phyloP scores from a whole-genome alignment of 768 basidiomycete species.

The Exsudoporus frostii region DNA sequence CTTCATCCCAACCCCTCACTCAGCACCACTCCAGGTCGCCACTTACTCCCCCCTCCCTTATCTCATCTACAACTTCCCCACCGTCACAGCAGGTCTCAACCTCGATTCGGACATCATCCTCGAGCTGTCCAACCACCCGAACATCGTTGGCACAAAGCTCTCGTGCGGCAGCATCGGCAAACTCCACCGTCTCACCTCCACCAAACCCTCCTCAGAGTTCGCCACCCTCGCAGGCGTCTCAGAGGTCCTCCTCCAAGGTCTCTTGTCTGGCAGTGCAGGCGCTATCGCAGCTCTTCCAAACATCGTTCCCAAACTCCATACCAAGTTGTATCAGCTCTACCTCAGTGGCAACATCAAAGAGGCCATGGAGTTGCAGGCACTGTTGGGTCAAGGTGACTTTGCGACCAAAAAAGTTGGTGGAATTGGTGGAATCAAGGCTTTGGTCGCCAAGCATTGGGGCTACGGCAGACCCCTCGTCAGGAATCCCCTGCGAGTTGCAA shows the following conservation, averaged over 20 bases:
- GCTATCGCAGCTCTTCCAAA: slow-evolving; percentile 65
- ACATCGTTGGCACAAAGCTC: slow-evolving; percentile 82
- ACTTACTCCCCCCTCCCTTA: slow-evolving; percentile 64
- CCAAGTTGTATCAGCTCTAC: slow-evolving; percentile 45
- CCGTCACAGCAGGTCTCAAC: slow-evolving; percentile 77
- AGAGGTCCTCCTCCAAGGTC: slow-evolving; percentile 63
- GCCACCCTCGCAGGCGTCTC: slow-evolving; percentile 75
- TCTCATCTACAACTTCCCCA: slow-evolving; percentile 86
- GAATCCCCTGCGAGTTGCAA: slow-evolving; percentile 45
- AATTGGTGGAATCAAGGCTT: slow-evolving; percentile 63
- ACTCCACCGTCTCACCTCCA: slow-evolving; percentile 67
- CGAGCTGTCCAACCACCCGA: slow-evolving; percentile 69
- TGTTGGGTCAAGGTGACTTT: slow-evolving; percentile 67
- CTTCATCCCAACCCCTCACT: background rate
- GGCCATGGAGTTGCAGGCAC: slow-evolving; percentile 58
- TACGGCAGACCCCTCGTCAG: slow-evolving; percentile 54
- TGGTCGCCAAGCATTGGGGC: slow-evolving; percentile 60
- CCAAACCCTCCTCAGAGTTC: slow-evolving; percentile 52
- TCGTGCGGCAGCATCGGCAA: slow-evolving; percentile 87
- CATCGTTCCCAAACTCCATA: slow-evolving; percentile 57
- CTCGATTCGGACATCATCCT: slow-evolving; percentile 77
- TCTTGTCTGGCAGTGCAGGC: slow-evolving; percentile 61
- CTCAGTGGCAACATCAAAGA: slow-evolving; percentile 52
- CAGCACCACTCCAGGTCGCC: slow-evolving; percentile 48
- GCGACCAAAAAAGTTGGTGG: slow-evolving; percentile 61